phyloP scores from a whole-genome alignment of 2,329 filamentous ascomycete genomes.

The Claviceps monticola region DNA sequence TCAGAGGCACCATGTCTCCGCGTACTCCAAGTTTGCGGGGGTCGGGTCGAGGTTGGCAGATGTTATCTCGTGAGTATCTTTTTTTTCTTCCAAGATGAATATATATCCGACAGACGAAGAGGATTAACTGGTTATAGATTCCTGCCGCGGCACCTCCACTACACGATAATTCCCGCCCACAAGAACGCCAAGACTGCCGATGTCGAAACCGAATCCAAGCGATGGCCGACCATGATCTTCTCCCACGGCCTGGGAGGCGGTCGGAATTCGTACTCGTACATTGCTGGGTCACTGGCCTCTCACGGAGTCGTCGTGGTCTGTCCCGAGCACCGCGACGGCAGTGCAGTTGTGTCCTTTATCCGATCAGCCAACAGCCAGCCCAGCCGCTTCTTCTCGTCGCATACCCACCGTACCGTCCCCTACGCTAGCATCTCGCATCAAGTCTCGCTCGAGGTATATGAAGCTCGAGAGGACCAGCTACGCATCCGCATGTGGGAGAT shows the following conservation, averaged over 20 bases:
- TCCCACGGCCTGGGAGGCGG: conserved; percentile 74
- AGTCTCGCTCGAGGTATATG: conserved; percentile 50
- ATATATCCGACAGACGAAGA: background rate
- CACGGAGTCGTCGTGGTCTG: conserved; percentile 71
- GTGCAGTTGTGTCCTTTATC: conserved; percentile 59
- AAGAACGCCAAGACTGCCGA: conserved; percentile 57
- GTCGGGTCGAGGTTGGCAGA: conserved; percentile 43
- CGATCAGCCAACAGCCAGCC: conserved; percentile 40
- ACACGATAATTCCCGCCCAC: conserved; percentile 56
- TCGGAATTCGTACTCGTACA: conserved; percentile 73
- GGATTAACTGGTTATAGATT: conserved; percentile 28
- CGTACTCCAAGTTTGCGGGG: conserved; percentile 65
- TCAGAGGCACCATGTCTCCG: conserved; percentile 58
- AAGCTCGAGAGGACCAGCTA: conserved; percentile 55
- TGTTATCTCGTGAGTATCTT: conserved; percentile 40
- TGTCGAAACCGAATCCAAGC: conserved; percentile 31
- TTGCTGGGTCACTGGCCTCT: conserved; percentile 64
- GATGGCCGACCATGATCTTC: conserved; percentile 75
- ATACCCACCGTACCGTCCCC: conserved; percentile 22
- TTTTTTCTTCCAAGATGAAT: background rate
- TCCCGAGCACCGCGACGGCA: conserved; percentile 73
- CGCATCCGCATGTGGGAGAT: conserved; percentile 69
- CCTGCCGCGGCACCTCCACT: conserved; percentile 58
- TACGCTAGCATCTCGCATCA: conserved; percentile 47
- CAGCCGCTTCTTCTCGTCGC: conserved; percentile 14